Conservation (phyloP, 2,329 filamentous ascomycete genomes). For the Penicillium verrucosum region DNA sequence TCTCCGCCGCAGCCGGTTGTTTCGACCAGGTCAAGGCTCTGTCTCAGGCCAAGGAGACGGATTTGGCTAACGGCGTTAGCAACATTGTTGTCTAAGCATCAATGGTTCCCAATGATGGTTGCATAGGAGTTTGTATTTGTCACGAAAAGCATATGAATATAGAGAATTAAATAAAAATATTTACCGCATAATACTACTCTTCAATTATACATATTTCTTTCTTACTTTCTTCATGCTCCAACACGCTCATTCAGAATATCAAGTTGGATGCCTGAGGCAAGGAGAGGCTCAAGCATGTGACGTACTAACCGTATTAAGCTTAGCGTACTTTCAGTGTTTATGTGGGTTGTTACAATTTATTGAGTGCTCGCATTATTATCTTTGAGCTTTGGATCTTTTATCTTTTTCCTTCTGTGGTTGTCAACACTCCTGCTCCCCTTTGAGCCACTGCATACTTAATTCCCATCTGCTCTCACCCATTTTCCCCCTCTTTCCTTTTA, state of each 20-base stretch:
- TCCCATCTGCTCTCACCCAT: neutral
- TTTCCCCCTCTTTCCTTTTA: slow-evolving; percentile 2
- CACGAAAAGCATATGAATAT: slow-evolving; percentile 16
- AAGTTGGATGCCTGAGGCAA: neutral
- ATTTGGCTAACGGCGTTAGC: slow-evolving; percentile 13
- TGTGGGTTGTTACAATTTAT: slow-evolving; percentile 24
- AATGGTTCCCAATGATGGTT: neutral
- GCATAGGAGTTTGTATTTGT: slow-evolving; percentile 11
- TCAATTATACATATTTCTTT: neutral
- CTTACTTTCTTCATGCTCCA: neutral
- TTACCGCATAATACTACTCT: neutral
- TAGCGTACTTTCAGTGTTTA: slow-evolving; percentile 20
- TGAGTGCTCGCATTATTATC: slow-evolving; percentile 21
- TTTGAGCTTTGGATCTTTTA: slow-evolving; percentile 15
- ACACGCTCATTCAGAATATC: neutral
- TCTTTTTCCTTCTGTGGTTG: slow-evolving; percentile 11
- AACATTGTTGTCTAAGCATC: slow-evolving; percentile 18
- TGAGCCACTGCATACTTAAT: neutral
- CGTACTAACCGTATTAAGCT: slow-evolving; percentile 8
- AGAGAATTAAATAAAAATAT: slow-evolving; percentile 12
- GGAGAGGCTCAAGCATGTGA: slow-evolving; percentile 14
- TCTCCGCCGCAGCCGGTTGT: slow-evolving; percentile 71
- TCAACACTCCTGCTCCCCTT: neutral
- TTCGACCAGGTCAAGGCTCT: slow-evolving; percentile 8
- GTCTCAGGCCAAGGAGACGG: slow-evolving; percentile 13